phyloP scores from a whole-genome alignment of 1,284 basidiomycete genomes.

The Puccinia polysora region DNA sequence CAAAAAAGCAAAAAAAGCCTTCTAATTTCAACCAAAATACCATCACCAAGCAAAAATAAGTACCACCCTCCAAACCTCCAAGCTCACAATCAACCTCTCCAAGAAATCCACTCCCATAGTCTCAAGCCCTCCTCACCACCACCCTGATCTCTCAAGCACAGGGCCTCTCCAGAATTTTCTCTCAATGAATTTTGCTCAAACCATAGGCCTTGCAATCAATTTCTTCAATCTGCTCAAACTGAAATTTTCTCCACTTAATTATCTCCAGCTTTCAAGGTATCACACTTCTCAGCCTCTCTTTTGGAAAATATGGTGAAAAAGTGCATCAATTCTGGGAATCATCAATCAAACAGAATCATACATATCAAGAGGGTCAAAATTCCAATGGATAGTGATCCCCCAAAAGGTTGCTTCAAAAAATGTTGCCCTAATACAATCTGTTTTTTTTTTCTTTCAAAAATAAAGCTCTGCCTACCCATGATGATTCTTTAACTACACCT shows the following conservation, averaged over 20 bases:
- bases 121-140: conserved; percentile 7
- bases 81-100: not conserved
- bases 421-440: not conserved
- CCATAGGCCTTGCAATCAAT: not conserved
- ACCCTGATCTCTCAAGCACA: not conserved
- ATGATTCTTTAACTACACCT: not conserved
- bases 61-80: conserved; percentile 3
- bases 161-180: not conserved
- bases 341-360: not conserved
- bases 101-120: not conserved
- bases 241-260: not conserved
- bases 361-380: not conserved
- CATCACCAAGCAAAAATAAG: not conserved
- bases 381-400: not conserved
- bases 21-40: not conserved
- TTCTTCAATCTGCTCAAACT: not conserved
- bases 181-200: not conserved
- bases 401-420: not conserved
- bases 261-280: not conserved
- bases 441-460: not conserved
- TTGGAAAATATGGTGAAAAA: not conserved
- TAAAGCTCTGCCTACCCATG: not conserved
- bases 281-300: not conserved
- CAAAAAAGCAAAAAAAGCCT: conserved; percentile 7
- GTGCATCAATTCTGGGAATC: not conserved